These are phyloP conservation scores for Nymphaea colorata DNA, from an alignment of 164 flowering plant species.

Conservation along the genomic window DNA sequence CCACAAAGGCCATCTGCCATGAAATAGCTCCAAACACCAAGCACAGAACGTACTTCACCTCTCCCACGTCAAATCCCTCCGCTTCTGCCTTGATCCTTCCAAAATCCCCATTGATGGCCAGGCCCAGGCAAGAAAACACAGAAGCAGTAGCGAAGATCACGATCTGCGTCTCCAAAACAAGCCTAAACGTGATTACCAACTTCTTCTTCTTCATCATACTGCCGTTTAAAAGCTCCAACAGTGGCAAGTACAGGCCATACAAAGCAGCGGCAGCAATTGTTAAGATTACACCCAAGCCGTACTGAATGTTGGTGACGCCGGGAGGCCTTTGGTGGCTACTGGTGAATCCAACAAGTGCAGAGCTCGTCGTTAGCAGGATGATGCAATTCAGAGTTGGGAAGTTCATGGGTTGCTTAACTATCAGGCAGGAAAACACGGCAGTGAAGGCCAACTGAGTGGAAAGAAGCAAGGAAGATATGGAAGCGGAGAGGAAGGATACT, in stretches of 20 bases:
- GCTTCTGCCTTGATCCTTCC: neutral
- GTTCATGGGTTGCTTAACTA: conserved; percentile 49
- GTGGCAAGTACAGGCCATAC: conserved; percentile 56
- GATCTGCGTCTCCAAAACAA: neutral
- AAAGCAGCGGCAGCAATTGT: conserved; percentile 56
- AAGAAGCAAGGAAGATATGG: conserved; percentile 55
- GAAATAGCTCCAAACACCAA: conserved; percentile 25
- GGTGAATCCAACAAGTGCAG: conserved; percentile 38
- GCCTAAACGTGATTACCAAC: neutral
- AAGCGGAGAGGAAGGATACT: conserved; percentile 53
- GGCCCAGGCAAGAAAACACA: neutral
- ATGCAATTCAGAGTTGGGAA: conserved; percentile 58
- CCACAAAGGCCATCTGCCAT: conserved; percentile 77
- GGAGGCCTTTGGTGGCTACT: conserved; percentile 31
- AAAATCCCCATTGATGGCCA: neutral
- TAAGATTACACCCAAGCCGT: conserved; percentile 44
- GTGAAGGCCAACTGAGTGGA: conserved; percentile 63
- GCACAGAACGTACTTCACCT: conserved; percentile 25
- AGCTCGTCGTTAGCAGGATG: conserved; percentile 43
- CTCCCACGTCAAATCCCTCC: neutral
- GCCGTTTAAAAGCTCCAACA: conserved; percentile 22
- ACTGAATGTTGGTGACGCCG: conserved; percentile 25
- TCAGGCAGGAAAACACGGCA: conserved; percentile 42
- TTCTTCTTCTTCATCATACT: conserved; percentile 1
- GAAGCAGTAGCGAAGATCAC: neutral